Percentiles rank a stretch among this genome's conserved stretches.
These are phyloP conservation scores for Syzygium syzygioides DNA, from an alignment of 441 rosid species.

Conservation along the genomic window DNA sequence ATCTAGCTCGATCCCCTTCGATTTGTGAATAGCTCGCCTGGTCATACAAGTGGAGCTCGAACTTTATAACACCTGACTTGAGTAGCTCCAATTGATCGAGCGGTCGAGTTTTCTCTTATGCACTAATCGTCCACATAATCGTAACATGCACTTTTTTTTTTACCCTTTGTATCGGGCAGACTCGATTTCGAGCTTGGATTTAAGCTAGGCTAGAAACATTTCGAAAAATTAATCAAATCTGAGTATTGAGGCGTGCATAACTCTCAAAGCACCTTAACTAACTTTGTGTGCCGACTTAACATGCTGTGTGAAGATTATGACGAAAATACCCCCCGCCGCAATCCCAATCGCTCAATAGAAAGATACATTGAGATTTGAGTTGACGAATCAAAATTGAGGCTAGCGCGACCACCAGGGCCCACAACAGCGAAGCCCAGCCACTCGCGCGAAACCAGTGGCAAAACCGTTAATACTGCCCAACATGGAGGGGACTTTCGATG, in stretches of 20 bases:
- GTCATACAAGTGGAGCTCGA: too few relatives aligned
- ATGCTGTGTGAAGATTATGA: background rate
- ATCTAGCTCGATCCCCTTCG: background rate
- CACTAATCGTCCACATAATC: background rate
- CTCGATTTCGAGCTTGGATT: background rate
- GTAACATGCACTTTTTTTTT: background rate
- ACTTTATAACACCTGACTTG: fast-evolving
- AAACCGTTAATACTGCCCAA: background rate
- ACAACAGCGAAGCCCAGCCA: background rate
- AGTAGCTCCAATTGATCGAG: background rate
- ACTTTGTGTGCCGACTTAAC: background rate
- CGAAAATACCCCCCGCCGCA: background rate
- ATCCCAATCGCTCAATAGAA: background rate
- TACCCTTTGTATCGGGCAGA: fast-evolving
- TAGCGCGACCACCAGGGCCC: background rate
- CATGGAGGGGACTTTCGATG: background rate
- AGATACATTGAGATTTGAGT: background rate
- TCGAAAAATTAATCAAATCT: background rate
- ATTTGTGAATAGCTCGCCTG: background rate
- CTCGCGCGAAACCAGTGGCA: background rate
- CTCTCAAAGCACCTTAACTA: too few relatives aligned
- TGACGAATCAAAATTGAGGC: background rate
- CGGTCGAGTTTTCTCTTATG: background rate
- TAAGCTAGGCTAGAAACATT: background rate
- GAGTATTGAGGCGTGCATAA: background rate